Evolutionary conservation across 2,329 filamentous ascomycete species (phyloP), one percentile per base, ranked within the genome.

Genomic region (Sphaceloma murrayae): DNA sequence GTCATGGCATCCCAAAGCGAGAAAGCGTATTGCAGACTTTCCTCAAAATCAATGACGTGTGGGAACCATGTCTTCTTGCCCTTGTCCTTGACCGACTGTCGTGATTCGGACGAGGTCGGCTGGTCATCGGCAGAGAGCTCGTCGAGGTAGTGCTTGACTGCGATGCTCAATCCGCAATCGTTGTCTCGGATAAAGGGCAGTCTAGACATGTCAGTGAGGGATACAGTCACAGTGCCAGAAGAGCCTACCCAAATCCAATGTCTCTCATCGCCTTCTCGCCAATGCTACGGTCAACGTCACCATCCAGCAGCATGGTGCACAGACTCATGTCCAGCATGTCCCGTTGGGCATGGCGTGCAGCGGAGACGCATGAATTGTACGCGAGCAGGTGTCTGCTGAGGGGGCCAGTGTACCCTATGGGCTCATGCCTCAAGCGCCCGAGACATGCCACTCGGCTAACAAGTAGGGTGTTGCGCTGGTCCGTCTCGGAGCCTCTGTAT

Each of bases 381-480:
- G 79, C 80, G 31, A 98, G 72, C 43, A 95, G 72, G 53, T 89
- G 87, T 62, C 91, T 82, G 69, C 87, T 94, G 1, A 98, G 73
- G 1, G 91, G 89, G 1, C 91, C 91, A 2, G 89, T 95, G 63
- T 95, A 98, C 21, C 91, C 91, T 53, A 89, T 88, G 3, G 75
- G 73, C 54, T 85, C 76, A 60, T 98, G 91, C 22, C 80, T 77
- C 49, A 96, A 71, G 57, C 83, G 85, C 42, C 87, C 75, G 47
- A 96, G 70, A 43, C 84, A 87, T 10, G 88, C 85, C 49, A 88
- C 82, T 29, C 91, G 82, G 53, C 87, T 91, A 55, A 96, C 79
- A 33, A 98, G 73, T 45, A 91, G 73, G 33, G 87, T 78, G 56
- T 81, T 82, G 22, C 75, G 72, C 59, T 84, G 86, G 52, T 94